Evolutionary conservation across 2,329 filamentous ascomycete genomes (phyloP), one percentile per base, ranked within the genome.

Genomic region (Calonectria hongkongensis): DNA sequence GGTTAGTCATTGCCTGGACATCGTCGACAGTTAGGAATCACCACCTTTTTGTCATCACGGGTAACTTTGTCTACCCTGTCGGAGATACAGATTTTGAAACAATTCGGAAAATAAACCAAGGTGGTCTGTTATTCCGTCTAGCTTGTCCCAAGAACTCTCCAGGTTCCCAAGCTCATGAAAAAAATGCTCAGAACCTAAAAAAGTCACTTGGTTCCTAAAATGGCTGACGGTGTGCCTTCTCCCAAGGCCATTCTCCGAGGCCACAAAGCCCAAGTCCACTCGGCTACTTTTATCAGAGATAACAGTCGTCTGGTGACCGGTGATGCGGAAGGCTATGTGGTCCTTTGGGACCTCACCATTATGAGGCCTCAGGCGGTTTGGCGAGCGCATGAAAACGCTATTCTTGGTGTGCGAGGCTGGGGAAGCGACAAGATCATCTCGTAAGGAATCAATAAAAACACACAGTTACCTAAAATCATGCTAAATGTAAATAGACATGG

Each of bases 271-370:
- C 92, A 95, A 75, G 92, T 98, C 60, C 95, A 98, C 81, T 90
- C 92, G 25, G 88, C 96, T 4, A 86, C 89, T 66, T 96, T 98
- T 81, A 87, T 95, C 76, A 89, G 91, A 66, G 83, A 86, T 48
- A 98, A 98, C 82, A 88, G 91, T 71, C 93, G 94, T 41, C 91
- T 99, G 7, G 87, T 95, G 15, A 97, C 95, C 0, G 96, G 94
- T 43, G 97, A 99, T 84, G 94, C 95, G 10, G 94, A 98, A 50
- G 97, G 97, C 72, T 98, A 94, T 89, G 88, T 98, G 41, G 90
- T 98, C 8, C 86, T 95, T 27, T 99, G 97, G 97, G 93, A 94
- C 81, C 86, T 98, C 47, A 89, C 93, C 30, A 94, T 92, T 65
- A 96, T 97, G 87, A 90, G 97, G 41, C 91, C 96, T 0, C 88